Conservation (phyloP, 768 basidiomycete species). For the Pisolithus sp. region DNA sequence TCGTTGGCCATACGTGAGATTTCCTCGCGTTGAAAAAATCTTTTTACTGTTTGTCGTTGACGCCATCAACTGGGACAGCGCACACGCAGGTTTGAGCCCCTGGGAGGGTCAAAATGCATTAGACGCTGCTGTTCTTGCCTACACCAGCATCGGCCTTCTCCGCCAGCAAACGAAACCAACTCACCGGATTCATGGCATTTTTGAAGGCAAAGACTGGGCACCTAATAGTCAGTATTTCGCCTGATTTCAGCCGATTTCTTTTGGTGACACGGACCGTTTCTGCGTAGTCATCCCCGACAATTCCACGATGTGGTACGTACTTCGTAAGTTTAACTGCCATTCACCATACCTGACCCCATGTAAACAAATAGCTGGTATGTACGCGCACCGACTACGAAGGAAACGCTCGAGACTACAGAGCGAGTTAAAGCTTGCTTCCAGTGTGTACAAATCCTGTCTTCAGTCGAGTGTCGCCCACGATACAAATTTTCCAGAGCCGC, state of each 20-base stretch:
- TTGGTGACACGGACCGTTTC: neutral
- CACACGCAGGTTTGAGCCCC: conserved; percentile 72
- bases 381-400: conserved; percentile 61
- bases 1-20: conserved; percentile 63
- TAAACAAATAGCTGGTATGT: conserved; percentile 51
- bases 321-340: neutral
- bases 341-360: neutral
- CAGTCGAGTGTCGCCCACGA: neutral
- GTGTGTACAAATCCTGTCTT: conserved; percentile 32
- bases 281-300: conserved; percentile 75
- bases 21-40: neutral
- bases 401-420: conserved; percentile 49
- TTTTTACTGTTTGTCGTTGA: neutral
- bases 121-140: conserved; percentile 83
- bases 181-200: conserved; percentile 74
- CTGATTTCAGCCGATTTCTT: neutral
- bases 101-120: conserved; percentile 83
- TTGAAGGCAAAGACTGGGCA: conserved; percentile 71
- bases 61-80: conserved; percentile 32
- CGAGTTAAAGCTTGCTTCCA: conserved; percentile 69
- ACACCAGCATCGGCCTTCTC: conserved; percentile 70
- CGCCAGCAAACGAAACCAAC: conserved; percentile 78
- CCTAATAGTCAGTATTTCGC: conserved; percentile 50
- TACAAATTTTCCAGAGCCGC: conserved; percentile 43
- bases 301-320: conserved; percentile 56